phyloP scores from a whole-genome alignment of 2,329 filamentous ascomycete genomes.

The Pestalotiopsis sp. region DNA sequence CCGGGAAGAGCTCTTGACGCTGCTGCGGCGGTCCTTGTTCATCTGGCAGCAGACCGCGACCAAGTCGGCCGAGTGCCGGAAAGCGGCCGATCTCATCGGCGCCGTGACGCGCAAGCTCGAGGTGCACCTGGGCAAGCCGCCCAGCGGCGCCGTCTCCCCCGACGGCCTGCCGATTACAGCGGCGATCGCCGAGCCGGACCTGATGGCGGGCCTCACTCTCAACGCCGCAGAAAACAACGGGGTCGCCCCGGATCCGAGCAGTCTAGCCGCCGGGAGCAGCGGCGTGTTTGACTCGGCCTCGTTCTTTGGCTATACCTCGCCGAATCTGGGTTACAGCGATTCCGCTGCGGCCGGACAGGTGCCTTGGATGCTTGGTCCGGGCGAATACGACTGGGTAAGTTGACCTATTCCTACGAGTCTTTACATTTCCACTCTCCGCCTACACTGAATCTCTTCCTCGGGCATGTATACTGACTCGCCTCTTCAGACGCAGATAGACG shows the following conservation, averaged over 20 bases:
- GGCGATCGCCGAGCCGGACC: constrained; percentile 14
- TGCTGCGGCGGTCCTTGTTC: constrained; percentile 43
- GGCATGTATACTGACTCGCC: not conserved
- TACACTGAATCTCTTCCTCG: not conserved
- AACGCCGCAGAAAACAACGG: constrained; percentile 5
- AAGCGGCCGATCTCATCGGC: constrained; percentile 47
- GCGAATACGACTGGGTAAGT: constrained; percentile 17
- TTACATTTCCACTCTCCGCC: not conserved
- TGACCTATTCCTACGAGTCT: not conserved
- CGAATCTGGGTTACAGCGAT: not conserved
- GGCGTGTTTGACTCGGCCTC: not conserved
- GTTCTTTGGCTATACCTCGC: not conserved
- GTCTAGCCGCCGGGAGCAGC: not conserved
- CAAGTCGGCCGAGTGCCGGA: constrained; percentile 42
- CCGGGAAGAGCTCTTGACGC: constrained; percentile 40
- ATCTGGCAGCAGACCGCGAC: constrained; percentile 47
- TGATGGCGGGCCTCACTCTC: constrained; percentile 23
- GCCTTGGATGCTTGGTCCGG: constrained; percentile 7
- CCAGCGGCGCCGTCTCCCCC: constrained; percentile 12
- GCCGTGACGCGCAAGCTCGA: constrained; percentile 48
- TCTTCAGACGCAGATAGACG: not conserved
- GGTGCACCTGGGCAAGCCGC: constrained; percentile 20
- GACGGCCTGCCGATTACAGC: not conserved
- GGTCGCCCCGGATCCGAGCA: not conserved
- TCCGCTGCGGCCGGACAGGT: not conserved